phyloP scores from a whole-genome alignment of 2,329 filamentous ascomycete species.

The Verticillium albo-atrum region DNA sequence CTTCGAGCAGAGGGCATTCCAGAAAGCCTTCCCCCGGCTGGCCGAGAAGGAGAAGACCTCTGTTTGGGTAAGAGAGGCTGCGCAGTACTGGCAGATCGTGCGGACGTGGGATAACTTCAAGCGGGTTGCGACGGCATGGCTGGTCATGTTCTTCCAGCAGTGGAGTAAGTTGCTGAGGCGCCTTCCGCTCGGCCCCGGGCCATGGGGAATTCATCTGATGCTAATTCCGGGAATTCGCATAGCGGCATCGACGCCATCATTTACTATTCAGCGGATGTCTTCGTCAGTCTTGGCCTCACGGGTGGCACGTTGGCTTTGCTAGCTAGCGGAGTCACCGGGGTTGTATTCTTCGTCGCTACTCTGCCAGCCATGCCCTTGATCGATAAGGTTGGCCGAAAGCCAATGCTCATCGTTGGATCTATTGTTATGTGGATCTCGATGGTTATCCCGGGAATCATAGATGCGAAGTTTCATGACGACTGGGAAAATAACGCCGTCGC shows the following conservation, averaged over 20 bases:
- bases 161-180: slow-evolving; percentile 18
- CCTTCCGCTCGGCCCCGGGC: too few relatives aligned
- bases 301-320: slow-evolving; percentile 55
- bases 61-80: slow-evolving; percentile 37
- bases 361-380: slow-evolving; percentile 29
- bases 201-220: neutral
- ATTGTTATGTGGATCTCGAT: slow-evolving; percentile 32
- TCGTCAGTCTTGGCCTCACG: slow-evolving; percentile 57
- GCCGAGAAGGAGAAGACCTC: slow-evolving; percentile 33
- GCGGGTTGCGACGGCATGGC: slow-evolving; percentile 36
- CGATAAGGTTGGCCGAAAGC: slow-evolving; percentile 35
- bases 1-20: slow-evolving; percentile 37
- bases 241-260: slow-evolving; percentile 34
- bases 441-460: slow-evolving; percentile 34
- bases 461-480: slow-evolving; percentile 29
- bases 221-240: too few relatives aligned
- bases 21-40: slow-evolving; percentile 37
- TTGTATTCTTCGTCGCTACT: slow-evolving; percentile 38
- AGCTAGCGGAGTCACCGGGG: slow-evolving; percentile 59
- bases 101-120: slow-evolving; percentile 45
- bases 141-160: slow-evolving; percentile 45
- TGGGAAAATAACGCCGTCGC: slow-evolving; percentile 29
- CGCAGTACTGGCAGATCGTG: slow-evolving; percentile 44
- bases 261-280: slow-evolving; percentile 51
- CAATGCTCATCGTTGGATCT: slow-evolving; percentile 30